Evolutionary conservation across 2,329 filamentous ascomycete species (phyloP).

Genomic region (Akanthomyces uredinophilus): DNA sequence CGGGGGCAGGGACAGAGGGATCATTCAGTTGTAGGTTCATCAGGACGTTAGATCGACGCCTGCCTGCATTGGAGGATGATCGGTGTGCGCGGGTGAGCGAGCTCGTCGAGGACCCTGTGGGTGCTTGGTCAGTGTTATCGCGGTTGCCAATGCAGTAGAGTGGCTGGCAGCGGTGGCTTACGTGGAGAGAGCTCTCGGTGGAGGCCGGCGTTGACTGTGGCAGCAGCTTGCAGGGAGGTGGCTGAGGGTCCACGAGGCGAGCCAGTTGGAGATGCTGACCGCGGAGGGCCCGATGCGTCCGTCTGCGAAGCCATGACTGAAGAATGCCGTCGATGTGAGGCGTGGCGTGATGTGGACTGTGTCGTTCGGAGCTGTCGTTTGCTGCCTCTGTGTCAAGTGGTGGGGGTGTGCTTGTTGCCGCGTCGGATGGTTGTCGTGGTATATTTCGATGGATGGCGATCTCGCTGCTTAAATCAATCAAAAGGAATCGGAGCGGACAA

Average conservation of each 20-base stretch:
- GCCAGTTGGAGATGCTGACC: conserved; percentile 49
- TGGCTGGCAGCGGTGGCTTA: conserved; percentile 28
- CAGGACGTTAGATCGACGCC: conserved; percentile 63
- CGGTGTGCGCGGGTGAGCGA: conserved; percentile 41
- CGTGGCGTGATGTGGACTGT: background rate
- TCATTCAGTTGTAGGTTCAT: conserved; percentile 73
- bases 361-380: background rate
- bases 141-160: background rate
- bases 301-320: conserved; percentile 27
- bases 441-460: background rate
- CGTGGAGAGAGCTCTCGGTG: conserved; percentile 58
- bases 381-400: background rate
- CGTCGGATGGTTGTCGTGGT: background rate
- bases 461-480: conserved; percentile 8
- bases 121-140: background rate
- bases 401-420: background rate
- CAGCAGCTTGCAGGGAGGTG: conserved; percentile 68
- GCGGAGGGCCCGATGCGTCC: conserved; percentile 20
- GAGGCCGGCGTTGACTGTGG: conserved; percentile 71
- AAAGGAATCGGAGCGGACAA: background rate
- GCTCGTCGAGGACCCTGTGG: conserved; percentile 46
- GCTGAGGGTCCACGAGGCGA: conserved; percentile 62
- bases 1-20: conserved; percentile 59
- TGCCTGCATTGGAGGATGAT: conserved; percentile 43
- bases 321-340: background rate